Conservation (phyloP, 805 yeast genomes). For the Candida insectorum region DNA sequence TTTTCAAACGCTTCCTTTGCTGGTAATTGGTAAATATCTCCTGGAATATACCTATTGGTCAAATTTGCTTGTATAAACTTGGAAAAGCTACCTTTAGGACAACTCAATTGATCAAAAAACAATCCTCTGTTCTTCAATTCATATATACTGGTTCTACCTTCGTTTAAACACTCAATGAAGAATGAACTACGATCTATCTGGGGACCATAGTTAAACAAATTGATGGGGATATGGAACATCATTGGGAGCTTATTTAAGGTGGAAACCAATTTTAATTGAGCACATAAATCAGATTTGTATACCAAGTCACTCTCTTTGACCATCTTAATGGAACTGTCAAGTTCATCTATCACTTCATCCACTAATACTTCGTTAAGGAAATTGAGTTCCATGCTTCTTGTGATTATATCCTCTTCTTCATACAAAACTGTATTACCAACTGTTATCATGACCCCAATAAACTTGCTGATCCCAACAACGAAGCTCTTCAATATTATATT, state of each 20-base stretch:
- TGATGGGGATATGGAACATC: conserved; percentile 6
- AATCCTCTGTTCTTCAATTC: conserved; percentile 3
- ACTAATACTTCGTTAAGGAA: conserved; percentile 23
- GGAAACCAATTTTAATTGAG: conserved; percentile 25
- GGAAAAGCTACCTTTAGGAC: conserved; percentile 28
- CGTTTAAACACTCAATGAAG: conserved; percentile 14
- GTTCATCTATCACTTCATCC: conserved; percentile 19
- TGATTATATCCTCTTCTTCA: conserved; percentile 74
- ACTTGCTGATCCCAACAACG: conserved; percentile 51
- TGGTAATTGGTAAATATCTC: conserved; percentile 23
- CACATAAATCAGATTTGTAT: conserved; percentile 9
- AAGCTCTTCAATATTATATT: conserved; percentile 51
- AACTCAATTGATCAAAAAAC: conserved; percentile 2
- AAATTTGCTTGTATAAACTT: conserved; percentile 33
- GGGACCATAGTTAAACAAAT: conserved; percentile 4
- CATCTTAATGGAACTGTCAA: conserved; percentile 32
- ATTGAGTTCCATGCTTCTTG: conserved; percentile 55
- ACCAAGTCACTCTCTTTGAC: conserved; percentile 8
- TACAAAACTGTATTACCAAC: conserved; percentile 59
- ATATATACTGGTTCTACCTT: conserved; percentile 13
- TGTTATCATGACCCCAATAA: conserved; percentile 45
- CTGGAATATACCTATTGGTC: conserved; percentile 37
- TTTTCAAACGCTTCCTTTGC: conserved; percentile 18
- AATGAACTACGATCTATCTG: conserved; percentile 3
- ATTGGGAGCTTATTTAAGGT: conserved; percentile 21